Evolutionary conservation across 2,329 filamentous ascomycete species (phyloP).

Genomic region (Diplocarpon rosae): DNA sequence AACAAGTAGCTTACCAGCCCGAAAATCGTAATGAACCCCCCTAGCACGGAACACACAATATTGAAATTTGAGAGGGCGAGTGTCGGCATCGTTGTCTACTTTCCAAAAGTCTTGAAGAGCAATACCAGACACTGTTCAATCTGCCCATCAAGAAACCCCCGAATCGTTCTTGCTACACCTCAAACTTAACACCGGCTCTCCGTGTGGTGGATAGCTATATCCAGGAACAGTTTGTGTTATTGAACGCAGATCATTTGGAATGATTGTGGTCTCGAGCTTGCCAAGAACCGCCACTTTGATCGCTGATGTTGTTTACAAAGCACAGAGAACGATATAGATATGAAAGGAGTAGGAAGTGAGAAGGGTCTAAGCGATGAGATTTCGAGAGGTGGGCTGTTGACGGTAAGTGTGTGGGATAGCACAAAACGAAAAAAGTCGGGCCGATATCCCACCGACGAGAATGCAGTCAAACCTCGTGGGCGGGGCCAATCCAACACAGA

Average conservation of each 20-base stretch:
- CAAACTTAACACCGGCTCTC: conserved; percentile 25
- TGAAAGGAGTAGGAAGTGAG: background rate
- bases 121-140: background rate
- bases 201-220: conserved; percentile 15
- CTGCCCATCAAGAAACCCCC: conserved; percentile 27
- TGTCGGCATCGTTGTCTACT: conserved; percentile 30
- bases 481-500: too few species aligned
- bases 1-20: conserved; percentile 80
- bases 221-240: conserved; percentile 30
- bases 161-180: conserved; percentile 31
- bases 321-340: background rate
- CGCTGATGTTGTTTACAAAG: background rate
- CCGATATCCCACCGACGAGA: too few species aligned
- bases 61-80: conserved; percentile 42
- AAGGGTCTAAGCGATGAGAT: too few species aligned
- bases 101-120: background rate
- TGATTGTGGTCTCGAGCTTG: background rate
- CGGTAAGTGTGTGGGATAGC: too few species aligned
- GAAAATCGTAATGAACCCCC: conserved; percentile 84
- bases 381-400: too few species aligned
- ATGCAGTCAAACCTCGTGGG: too few species aligned
- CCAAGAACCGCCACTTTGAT: conserved; percentile 13
- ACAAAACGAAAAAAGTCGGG: too few species aligned
- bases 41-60: conserved; percentile 53
- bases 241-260: conserved; percentile 30